Percentiles rank a stretch among this genome's conserved stretches.
Conservation (phyloP, 1,284 basidiomycete species). For the Rhodotorula mucilaginosa region DNA sequence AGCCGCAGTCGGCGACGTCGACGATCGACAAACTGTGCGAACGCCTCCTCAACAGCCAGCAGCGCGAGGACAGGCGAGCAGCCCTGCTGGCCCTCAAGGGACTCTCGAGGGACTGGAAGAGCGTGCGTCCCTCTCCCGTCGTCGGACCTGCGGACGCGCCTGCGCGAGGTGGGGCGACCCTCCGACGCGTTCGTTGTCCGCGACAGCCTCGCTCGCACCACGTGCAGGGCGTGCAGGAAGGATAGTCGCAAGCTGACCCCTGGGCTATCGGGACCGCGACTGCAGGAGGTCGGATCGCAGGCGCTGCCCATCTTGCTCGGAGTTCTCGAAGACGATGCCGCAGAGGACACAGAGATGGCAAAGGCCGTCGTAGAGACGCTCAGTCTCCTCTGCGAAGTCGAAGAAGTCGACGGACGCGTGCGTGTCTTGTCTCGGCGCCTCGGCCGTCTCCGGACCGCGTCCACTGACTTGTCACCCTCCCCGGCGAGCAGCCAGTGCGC, state of each 20-base stretch:
- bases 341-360: slow-evolving; percentile 81
- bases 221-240: background rate
- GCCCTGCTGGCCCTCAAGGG: slow-evolving; percentile 90
- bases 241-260: slow-evolving; percentile 1
- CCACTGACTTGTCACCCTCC: background rate
- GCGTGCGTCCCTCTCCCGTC: slow-evolving; percentile 47
- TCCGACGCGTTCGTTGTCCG: background rate
- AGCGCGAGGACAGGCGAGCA: slow-evolving; percentile 84
- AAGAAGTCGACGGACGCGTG: slow-evolving; percentile 45
- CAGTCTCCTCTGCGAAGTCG: slow-evolving; percentile 67
- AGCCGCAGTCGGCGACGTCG: slow-evolving; percentile 21
- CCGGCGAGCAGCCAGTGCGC: slow-evolving; percentile 48
- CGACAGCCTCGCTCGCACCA: background rate
- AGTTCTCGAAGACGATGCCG: slow-evolving; percentile 78
- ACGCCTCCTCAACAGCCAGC: slow-evolving; percentile 76
- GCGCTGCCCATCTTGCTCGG: slow-evolving; percentile 69
- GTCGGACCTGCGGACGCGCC: background rate
- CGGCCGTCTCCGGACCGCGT: background rate
- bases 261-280: too few species aligned
- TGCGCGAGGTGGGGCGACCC: slow-evolving; percentile 6
- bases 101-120: slow-evolving; percentile 82
- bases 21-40: slow-evolving; percentile 85
- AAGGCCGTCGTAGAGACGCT: slow-evolving; percentile 87
- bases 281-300: slow-evolving; percentile 68
- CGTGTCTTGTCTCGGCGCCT: background rate